A percentile compares a stretch with the other conserved stretches of the same genome.
Evolutionary conservation across 306 rosid genomes (phyloP).

Genomic region (Prunus persica): DNA sequence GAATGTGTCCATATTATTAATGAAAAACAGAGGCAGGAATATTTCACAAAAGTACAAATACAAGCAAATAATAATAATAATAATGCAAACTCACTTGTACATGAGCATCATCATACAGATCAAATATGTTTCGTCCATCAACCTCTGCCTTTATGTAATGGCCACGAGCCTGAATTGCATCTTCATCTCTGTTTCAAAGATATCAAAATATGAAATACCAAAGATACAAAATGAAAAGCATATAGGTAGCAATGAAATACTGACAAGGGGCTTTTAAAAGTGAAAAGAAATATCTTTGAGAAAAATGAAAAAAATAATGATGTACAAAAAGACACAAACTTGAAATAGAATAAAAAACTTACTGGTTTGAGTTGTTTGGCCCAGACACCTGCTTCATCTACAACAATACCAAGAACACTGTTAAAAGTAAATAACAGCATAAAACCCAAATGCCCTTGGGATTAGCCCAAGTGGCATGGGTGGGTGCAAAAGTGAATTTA

Average conservation of each 20-base stretch:
- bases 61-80: no score
- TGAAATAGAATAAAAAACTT: background rate
- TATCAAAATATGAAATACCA: background rate
- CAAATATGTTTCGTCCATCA: constrained; percentile 38
- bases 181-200: constrained; percentile 15
- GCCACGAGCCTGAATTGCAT: constrained; percentile 34
- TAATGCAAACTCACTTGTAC: constrained; percentile 47
- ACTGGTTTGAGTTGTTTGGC: constrained; percentile 7
- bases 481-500: no score
- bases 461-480: no score
- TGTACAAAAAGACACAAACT: background rate
- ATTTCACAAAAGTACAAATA: background rate
- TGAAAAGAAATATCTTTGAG: background rate
- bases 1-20: no score
- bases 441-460: background rate
- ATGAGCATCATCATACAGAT: constrained; percentile 65
- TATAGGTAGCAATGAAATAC: background rate
- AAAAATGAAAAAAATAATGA: no score
- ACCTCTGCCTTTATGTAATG: constrained; percentile 53
- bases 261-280: background rate
- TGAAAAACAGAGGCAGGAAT: background rate
- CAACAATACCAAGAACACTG: background rate
- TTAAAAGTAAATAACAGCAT: background rate
- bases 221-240: background rate
- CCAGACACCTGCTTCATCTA: constrained; percentile 8